Evolutionary conservation across 805 yeast species (phyloP).

Genomic region (Clavispora fructus): DNA sequence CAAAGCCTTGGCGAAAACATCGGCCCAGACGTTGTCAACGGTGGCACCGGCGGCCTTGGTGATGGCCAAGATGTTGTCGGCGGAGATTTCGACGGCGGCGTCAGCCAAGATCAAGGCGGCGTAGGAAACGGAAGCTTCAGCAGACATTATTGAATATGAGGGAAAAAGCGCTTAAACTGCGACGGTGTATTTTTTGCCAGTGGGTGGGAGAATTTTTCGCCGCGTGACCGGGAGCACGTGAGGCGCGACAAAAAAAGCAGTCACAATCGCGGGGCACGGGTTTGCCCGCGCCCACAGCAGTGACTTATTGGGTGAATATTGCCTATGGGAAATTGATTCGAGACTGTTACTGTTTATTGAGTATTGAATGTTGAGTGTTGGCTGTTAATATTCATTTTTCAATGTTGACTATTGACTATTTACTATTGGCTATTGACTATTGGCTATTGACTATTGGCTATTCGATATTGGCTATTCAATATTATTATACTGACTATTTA

Average conservation of each 20-base stretch:
- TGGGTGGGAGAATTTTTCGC: slow-evolving; percentile 8
- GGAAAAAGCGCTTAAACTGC: neutral
- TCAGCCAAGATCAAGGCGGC: slow-evolving; percentile 98
- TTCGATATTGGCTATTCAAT: too few relatives aligned
- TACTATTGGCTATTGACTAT: too few relatives aligned
- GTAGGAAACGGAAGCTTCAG: slow-evolving; percentile 91
- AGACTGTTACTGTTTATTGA: too few relatives aligned
- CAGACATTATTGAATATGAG: slow-evolving; percentile 55
- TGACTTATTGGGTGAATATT: too few relatives aligned
- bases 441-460: too few relatives aligned
- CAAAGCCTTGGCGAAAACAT: slow-evolving; percentile 83
- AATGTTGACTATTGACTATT: too few relatives aligned
- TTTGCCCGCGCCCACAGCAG: neutral
- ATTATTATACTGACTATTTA: too few relatives aligned
- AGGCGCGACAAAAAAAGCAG: neutral
- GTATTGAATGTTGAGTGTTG: too few relatives aligned
- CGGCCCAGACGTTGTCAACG: slow-evolving; percentile 80
- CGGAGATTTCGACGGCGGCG: slow-evolving; percentile 88
- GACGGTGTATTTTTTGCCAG: neutral
- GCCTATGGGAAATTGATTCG: too few relatives aligned
- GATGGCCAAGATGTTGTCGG: slow-evolving; percentile 77
- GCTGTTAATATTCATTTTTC: too few relatives aligned
- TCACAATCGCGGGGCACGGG: neutral
- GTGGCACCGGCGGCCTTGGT: slow-evolving; percentile 79
- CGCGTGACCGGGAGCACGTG: neutral